Conservation (phyloP, 768 basidiomycete genomes). For the Hypholoma fasciculare region DNA sequence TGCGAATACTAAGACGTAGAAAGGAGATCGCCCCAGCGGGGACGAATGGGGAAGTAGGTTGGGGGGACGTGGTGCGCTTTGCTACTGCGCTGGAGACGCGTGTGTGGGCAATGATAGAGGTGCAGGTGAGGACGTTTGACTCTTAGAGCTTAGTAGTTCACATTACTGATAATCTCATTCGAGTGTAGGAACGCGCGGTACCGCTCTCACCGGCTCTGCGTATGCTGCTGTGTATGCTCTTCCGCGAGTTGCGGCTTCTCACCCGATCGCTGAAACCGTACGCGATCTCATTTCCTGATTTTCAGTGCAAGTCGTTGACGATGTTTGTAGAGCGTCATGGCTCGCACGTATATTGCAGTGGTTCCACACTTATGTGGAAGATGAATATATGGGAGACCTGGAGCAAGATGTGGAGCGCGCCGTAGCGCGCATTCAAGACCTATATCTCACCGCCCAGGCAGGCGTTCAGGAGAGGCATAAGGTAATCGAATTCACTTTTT, state of each 20-base stretch:
- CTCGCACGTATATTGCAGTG: conserved; percentile 42
- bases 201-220: conserved; percentile 58
- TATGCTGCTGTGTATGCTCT: conserved; percentile 57
- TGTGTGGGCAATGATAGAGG: conserved; percentile 54
- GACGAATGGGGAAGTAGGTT: conserved; percentile 28
- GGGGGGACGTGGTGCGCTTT: conserved; percentile 43
- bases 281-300: conserved; percentile 17
- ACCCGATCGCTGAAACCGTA: conserved; percentile 67
- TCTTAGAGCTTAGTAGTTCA: too few relatives aligned
- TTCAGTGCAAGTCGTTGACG: not conserved
- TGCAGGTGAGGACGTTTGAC: conserved; percentile 41
- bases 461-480: conserved; percentile 42
- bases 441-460: conserved; percentile 54
- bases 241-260: conserved; percentile 63
- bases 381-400: conserved; percentile 37
- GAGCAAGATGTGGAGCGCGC: conserved; percentile 44
- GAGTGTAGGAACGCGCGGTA: conserved; percentile 51
- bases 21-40: conserved; percentile 30
- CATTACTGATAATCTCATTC: not conserved
- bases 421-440: conserved; percentile 41
- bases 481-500: conserved; percentile 27
- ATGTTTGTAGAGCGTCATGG: conserved; percentile 42
- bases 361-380: conserved; percentile 38
- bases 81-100: conserved; percentile 56
- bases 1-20: conserved; percentile 43